Percentiles rank a stretch among this genome's conserved stretches.
phyloP scores from a whole-genome alignment of 192 early-diverging fungal species.

The Backusella australiensis region DNA sequence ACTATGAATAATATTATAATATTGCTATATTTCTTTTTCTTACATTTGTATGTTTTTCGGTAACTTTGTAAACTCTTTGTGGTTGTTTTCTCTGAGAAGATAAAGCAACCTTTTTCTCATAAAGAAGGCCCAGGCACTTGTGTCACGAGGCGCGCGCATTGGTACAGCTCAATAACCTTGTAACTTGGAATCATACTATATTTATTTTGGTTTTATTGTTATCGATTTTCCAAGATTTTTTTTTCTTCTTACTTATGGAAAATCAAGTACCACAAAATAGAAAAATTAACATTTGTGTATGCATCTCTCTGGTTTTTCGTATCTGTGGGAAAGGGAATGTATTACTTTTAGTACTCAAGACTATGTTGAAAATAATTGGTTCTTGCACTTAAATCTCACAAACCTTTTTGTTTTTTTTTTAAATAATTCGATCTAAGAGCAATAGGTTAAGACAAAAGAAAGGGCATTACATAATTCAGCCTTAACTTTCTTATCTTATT shows the following conservation, averaged over 20 bases:
- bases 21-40: neutral
- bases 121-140: neutral
- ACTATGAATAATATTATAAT: neutral
- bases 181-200: neutral
- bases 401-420: neutral
- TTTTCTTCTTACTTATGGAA: neutral
- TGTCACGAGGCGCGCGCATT: neutral
- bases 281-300: slow-evolving; percentile 1
- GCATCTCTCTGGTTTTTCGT: neutral
- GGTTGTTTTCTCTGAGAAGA: neutral
- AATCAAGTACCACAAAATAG: neutral
- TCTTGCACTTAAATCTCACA: neutral
- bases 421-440: neutral
- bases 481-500: neutral
- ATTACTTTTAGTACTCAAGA: neutral
- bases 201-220: neutral
- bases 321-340: neutral
- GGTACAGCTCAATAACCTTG: neutral
- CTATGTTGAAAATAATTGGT: neutral
- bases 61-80: neutral
- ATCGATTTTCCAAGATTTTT: neutral
- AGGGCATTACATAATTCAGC: neutral
- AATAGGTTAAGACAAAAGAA: neutral
- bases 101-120: neutral
- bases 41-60: neutral